Percentiles rank a stretch among this genome's conserved stretches.
Conservation (phyloP, 345 rosid species). For the Syzygium jambos region DNA sequence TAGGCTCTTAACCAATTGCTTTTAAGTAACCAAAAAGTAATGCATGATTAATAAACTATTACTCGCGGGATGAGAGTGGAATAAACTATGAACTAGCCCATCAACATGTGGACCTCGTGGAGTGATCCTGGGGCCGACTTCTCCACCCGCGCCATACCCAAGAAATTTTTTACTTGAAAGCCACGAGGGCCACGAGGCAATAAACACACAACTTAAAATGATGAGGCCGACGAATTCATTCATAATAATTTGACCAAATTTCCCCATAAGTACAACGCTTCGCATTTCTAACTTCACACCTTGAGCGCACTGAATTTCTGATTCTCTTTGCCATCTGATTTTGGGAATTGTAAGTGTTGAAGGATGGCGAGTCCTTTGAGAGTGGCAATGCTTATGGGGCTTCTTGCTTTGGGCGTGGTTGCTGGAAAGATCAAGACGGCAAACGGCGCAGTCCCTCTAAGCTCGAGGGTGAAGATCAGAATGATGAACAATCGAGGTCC, state of each 20-base stretch:
- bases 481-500: constrained; percentile 37
- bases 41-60: background rate
- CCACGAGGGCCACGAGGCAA: background rate
- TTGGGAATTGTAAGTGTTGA: background rate
- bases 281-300: background rate
- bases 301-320: background rate
- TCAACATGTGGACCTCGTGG: background rate
- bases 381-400: background rate
- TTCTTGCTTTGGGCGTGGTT: background rate
- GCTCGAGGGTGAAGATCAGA: constrained; percentile 11
- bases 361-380: background rate
- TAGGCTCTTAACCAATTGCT: background rate
- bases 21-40: background rate
- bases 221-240: too few species aligned
- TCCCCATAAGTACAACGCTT: background rate
- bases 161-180: background rate
- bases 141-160: background rate
- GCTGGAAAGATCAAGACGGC: constrained; percentile 5
- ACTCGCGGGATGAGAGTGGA: background rate
- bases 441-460: constrained; percentile 14
- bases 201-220: background rate
- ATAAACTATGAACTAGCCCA: background rate
- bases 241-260: background rate
- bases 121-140: background rate
- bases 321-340: background rate